phyloP scores from a whole-genome alignment of 768 basidiomycete species.

The Infundibulicybe gibba region DNA sequence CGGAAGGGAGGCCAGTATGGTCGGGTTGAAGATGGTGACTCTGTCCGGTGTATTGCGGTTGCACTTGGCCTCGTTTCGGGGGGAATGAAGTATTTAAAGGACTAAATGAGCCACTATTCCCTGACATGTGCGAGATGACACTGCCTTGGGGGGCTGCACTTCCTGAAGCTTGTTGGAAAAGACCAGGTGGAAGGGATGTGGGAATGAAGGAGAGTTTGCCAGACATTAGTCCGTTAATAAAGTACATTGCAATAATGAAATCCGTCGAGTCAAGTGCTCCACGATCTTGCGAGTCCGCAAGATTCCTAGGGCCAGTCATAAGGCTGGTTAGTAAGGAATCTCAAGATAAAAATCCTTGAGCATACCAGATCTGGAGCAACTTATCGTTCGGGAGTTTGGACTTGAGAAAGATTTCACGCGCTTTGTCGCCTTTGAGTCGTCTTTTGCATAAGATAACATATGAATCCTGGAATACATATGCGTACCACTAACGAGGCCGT shows the following conservation, averaged over 20 bases:
- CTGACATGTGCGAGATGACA: constrained; percentile 53
- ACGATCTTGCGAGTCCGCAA: constrained; percentile 93
- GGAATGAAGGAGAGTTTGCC: constrained; percentile 71
- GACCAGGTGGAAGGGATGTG: constrained; percentile 67
- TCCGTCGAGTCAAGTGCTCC: constrained; percentile 87
- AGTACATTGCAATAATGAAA: constrained; percentile 94
- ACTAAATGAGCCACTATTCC: constrained; percentile 59
- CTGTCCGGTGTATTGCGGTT: constrained; percentile 67
- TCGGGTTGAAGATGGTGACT: constrained; percentile 46
- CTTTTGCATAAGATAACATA: neutral
- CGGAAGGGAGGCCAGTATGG: constrained; percentile 34
- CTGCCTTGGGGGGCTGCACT: constrained; percentile 24
- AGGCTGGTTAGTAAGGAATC: constrained; percentile 7
- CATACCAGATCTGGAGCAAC: constrained; percentile 90
- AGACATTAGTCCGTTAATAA: constrained; percentile 92
- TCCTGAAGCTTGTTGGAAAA: constrained; percentile 81
- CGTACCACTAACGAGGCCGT: constrained; percentile 77
- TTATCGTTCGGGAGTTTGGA: constrained; percentile 85
- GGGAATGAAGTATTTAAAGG: constrained; percentile 44
- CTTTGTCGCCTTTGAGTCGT: constrained; percentile 66
- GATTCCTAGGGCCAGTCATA: constrained; percentile 58
- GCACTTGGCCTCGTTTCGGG: constrained; percentile 33
- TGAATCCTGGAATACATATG: neutral
- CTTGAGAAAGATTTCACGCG: constrained; percentile 87
- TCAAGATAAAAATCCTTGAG: neutral